Base-by-base conservation (phyloP, 2,329 filamentous ascomycete genomes). In the Coniochaeta hoffmannii region DNA sequence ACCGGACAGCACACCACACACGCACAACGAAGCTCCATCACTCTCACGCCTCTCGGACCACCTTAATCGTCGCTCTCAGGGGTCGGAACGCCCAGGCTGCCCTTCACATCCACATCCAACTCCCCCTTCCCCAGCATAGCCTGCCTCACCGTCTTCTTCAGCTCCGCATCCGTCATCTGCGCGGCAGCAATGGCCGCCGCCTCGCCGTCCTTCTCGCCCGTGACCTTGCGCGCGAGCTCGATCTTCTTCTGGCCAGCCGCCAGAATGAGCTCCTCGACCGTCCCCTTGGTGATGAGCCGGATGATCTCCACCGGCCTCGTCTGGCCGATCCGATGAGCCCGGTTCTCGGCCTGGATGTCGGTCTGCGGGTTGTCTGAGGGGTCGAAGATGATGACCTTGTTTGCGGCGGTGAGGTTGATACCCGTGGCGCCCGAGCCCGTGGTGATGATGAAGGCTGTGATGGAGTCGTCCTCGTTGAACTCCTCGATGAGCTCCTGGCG, bases 331-430 rank as follows among this genome's bases (percentile, higher is more conserved):
- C 94, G 87, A 72, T 99, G 94, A 0, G 94, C 94, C 17, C 94
- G 86, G 69, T 99, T 97, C 76, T 97, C 94, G 0, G 94, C 94
- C 69, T 99, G 94, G n/a, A 96, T 86, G 67, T 99, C 94, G 63
- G 97, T 93, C 68, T 99, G 94, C 0, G 94, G 94, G 64, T 99
- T 99, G 74, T 97, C 96, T n/a, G 87, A 90, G 60, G 89, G 88
- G 71, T 99, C 94, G 68, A 97, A 97, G 65, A 99, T 94, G 71
- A 99, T 84, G 63, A 99, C 93, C 72, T 97, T 97, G 76, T 97
- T 97, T 4, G 94, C 94, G 34, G 88, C 89, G 8, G 93, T 94
- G 55, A 99, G 74, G 70, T 99, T 99, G 74, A 99, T 95, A 38
- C 94, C 94, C 0, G 93, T 94, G n/a, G 94, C 94, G 53, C 94